Conservation (phyloP, 768 basidiomycete genomes). For the Boletus coccyginus region DNA sequence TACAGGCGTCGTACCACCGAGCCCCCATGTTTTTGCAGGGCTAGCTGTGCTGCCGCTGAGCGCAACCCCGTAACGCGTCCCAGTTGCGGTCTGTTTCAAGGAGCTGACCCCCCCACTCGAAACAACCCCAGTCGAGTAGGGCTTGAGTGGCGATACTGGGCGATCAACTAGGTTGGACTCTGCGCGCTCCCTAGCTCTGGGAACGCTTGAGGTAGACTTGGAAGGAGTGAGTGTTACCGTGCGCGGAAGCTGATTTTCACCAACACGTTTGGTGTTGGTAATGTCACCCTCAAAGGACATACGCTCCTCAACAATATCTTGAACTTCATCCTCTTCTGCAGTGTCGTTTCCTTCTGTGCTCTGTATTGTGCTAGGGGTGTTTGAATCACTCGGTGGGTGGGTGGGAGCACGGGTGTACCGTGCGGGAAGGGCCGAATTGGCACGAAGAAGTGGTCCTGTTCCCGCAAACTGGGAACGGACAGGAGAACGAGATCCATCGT, state of each 20-base stretch:
- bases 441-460: slow-evolving; percentile 35
- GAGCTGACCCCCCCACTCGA: slow-evolving; percentile 20
- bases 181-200: slow-evolving; percentile 1
- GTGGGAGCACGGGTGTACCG: slow-evolving; percentile 26
- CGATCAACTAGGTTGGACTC: slow-evolving; percentile 16
- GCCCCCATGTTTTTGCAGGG: slow-evolving; percentile 50
- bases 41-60: slow-evolving; percentile 42
- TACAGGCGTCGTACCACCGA: slow-evolving; percentile 47
- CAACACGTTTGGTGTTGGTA: slow-evolving; percentile 47
- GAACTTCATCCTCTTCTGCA: slow-evolving; percentile 23
- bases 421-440: slow-evolving; percentile 42
- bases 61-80: slow-evolving; percentile 64
- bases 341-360: slow-evolving; percentile 28
- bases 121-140: slow-evolving; percentile 20
- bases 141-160: slow-evolving; percentile 23
- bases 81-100: slow-evolving; percentile 49
- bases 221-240: slow-evolving; percentile 49
- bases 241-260: slow-evolving; percentile 48
- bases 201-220: slow-evolving; percentile 15
- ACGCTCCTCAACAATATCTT: slow-evolving; percentile 29
- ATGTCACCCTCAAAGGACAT: slow-evolving; percentile 28
- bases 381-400: slow-evolving; percentile 13
- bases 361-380: slow-evolving; percentile 1
- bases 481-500: slow-evolving; percentile 25
- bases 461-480: slow-evolving; percentile 29